Conservation (phyloP, 257 asterid genomes). For the Fraxinus pennsylvanica region DNA sequence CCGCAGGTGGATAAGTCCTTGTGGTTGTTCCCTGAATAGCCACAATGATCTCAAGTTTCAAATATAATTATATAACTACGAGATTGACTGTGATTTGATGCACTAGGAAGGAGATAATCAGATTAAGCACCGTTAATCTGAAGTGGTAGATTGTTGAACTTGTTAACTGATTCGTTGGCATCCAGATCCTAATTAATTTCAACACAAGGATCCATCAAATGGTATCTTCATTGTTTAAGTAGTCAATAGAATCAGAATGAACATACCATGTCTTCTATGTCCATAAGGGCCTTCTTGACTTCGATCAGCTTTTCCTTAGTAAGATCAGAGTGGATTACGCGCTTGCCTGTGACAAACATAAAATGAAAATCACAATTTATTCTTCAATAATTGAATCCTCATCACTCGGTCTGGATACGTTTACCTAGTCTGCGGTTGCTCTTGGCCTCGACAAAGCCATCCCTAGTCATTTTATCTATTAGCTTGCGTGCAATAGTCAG, state of each 20-base stretch:
- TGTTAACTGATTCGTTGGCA: slow-evolving; percentile 40
- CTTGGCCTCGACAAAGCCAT: slow-evolving; percentile 74
- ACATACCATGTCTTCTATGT: slow-evolving; percentile 58
- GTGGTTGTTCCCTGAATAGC: slow-evolving; percentile 40
- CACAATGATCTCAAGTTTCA: slow-evolving; percentile 6
- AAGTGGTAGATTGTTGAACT: slow-evolving; percentile 37
- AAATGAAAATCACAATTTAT: slow-evolving; percentile 7
- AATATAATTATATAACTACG: neutral
- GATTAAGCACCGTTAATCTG: slow-evolving; percentile 40
- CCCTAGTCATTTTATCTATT: slow-evolving; percentile 80
- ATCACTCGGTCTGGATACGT: neutral
- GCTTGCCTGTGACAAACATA: slow-evolving; percentile 62
- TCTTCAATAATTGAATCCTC: slow-evolving; percentile 5
- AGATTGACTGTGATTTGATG: neutral
- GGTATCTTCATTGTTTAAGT: slow-evolving; percentile 13
- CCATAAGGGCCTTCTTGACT: slow-evolving; percentile 59
- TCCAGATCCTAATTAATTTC: slow-evolving; percentile 57
- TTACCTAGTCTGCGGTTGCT: slow-evolving; percentile 82
- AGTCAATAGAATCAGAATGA: slow-evolving; percentile 3
- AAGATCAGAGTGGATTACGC: slow-evolving; percentile 83
- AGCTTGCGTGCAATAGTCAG: slow-evolving; percentile 64
- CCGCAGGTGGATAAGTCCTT: slow-evolving; percentile 90
- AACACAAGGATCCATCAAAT: slow-evolving; percentile 17
- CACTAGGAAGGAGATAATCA: slow-evolving; percentile 13
- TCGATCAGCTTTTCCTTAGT: slow-evolving; percentile 67